phyloP scores from a whole-genome alignment of 306 rosid genomes.

The Alnus rubra region DNA sequence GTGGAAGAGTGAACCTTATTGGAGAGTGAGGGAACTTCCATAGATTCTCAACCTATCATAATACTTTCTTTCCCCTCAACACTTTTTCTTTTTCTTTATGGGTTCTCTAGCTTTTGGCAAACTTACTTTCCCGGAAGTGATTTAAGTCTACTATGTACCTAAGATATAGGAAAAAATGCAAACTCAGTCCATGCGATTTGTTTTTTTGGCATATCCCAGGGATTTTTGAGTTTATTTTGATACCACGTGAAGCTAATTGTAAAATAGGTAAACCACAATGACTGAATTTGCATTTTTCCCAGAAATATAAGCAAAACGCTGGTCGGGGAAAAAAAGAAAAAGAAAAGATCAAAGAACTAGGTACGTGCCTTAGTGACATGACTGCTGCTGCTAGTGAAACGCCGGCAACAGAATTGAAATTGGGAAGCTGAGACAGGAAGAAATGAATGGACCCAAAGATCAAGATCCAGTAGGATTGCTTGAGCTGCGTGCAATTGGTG shows the following conservation, averaged over 20 bases:
- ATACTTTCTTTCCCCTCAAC: not conserved
- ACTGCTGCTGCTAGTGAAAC: constrained; percentile 94
- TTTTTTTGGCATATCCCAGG: no score
- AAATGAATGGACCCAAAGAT: constrained; percentile 83
- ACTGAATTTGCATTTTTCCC: no score
- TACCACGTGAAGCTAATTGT: no score
- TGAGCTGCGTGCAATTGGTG: constrained; percentile 64
- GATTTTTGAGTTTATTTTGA: no score
- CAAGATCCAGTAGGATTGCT: constrained; percentile 80
- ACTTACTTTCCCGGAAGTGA: constrained; percentile 9
- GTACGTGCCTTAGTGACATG: constrained; percentile 74
- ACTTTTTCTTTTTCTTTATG: constrained; percentile 9
- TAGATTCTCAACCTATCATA: constrained; percentile 10
- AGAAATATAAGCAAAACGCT: not conserved
- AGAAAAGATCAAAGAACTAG: not conserved
- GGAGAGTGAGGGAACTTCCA: not conserved
- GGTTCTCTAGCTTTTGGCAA: not conserved
- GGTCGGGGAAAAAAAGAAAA: not conserved
- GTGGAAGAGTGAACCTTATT: no score
- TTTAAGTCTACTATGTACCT: not conserved
- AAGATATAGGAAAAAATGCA: no score
- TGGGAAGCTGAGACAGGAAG: constrained; percentile 93
- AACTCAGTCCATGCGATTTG: no score
- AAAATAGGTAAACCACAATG: no score
- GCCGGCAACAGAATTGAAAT: constrained; percentile 88